phyloP scores from a whole-genome alignment of 805 yeast genomes.

The Kodamaea restingae region DNA sequence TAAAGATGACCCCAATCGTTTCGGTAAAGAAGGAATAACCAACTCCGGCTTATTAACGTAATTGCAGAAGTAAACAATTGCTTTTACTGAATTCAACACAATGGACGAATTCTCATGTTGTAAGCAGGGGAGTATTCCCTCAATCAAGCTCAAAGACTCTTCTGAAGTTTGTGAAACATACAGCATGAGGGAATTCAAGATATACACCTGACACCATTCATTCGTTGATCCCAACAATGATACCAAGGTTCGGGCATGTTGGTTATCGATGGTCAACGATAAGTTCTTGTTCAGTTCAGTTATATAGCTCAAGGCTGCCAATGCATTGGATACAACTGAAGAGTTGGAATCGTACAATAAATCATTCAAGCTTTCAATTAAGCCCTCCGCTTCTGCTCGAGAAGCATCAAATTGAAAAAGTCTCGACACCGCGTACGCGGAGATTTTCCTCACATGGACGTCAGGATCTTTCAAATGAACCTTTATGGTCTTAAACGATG shows the following conservation, averaged over 20 bases:
- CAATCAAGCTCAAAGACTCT: constrained; percentile 66
- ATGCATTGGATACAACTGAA: constrained; percentile 64
- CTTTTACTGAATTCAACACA: constrained; percentile 70
- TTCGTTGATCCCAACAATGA: constrained; percentile 34
- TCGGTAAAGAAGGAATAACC: constrained; percentile 51
- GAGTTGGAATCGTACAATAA: constrained; percentile 55
- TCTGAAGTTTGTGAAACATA: constrained; percentile 67
- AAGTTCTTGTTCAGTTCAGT: constrained; percentile 53
- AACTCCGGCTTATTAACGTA: constrained; percentile 58
- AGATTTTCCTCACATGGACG: constrained; percentile 61
- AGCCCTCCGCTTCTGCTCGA: constrained; percentile 38
- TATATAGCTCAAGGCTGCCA: constrained; percentile 62
- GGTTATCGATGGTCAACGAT: constrained; percentile 49
- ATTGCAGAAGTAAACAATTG: constrained; percentile 67
- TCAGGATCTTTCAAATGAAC: constrained; percentile 43
- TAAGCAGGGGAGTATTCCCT: constrained; percentile 60
- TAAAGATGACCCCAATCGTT: constrained; percentile 63
- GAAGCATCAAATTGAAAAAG: constrained; percentile 53
- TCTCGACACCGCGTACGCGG: constrained; percentile 66
- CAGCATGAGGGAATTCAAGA: constrained; percentile 60
- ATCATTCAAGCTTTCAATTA: constrained; percentile 48
- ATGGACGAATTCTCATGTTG: constrained; percentile 82
- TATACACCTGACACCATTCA: constrained; percentile 73
- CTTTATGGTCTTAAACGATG: constrained; percentile 40
- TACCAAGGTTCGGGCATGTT: constrained; percentile 37